Conservation (phyloP, 106 monocot genomes). For the Acorus calamus region DNA sequence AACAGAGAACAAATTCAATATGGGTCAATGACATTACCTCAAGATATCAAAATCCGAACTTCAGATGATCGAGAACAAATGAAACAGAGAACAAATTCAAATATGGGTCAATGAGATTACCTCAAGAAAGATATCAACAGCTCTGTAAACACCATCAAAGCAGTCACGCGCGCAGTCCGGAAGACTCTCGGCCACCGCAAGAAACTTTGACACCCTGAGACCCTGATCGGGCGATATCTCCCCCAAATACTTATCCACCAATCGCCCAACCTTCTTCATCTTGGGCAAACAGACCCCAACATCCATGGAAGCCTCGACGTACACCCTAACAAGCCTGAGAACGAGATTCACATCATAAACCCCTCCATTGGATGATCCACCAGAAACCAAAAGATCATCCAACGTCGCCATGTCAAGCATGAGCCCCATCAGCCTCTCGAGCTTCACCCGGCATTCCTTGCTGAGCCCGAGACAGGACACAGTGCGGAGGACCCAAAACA, state of each 20-base stretch:
- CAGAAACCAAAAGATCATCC: constrained; percentile 82
- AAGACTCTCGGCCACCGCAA: constrained; percentile 76
- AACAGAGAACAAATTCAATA: background rate
- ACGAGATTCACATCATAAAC: constrained; percentile 90
- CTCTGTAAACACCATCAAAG: constrained; percentile 87
- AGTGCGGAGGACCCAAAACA: constrained; percentile 76
- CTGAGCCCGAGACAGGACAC: constrained; percentile 55
- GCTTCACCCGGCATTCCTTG: constrained; percentile 47
- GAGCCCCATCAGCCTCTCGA: constrained; percentile 74
- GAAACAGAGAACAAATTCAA: background rate
- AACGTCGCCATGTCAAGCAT: constrained; percentile 66
- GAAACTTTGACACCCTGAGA: constrained; percentile 67
- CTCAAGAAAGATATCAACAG: constrained; percentile 86
- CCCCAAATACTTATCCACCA: constrained; percentile 75
- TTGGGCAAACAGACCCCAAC: constrained; percentile 34
- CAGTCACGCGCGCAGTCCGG: constrained; percentile 83
- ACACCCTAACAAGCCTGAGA: constrained; percentile 67
- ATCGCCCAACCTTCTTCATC: constrained; percentile 76
- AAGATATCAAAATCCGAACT: background rate
- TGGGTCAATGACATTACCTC: background rate
- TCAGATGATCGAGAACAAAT: background rate
- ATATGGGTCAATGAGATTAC: constrained; percentile 16
- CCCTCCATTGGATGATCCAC: constrained; percentile 20
- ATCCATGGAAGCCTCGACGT: constrained; percentile 28
- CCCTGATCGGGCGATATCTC: constrained; percentile 88